Evolutionary conservation across 2,329 filamentous ascomycete species (phyloP).

Genomic region (Pseudogymnoascus sp.): DNA sequence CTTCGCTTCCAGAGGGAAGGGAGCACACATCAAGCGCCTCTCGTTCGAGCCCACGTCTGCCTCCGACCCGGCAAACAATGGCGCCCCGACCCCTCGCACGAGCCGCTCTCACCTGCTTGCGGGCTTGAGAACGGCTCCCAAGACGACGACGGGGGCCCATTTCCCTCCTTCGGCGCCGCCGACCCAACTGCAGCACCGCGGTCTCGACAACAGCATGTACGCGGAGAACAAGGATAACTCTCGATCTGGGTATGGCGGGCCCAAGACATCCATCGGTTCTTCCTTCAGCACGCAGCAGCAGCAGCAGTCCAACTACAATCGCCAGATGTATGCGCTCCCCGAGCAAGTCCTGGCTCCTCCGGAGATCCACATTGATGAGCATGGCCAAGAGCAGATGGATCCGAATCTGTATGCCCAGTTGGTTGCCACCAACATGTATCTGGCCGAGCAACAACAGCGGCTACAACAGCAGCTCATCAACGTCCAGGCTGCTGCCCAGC

Average conservation of each 20-base stretch:
- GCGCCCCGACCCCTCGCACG: conserved; percentile 75
- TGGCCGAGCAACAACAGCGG: conserved; percentile 89
- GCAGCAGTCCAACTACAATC: conserved; percentile 35
- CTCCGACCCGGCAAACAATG: conserved; percentile 57
- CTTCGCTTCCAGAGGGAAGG: conserved; percentile 74
- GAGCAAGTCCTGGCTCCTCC: conserved; percentile 85
- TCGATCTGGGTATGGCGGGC: conserved; percentile 19
- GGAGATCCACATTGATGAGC: conserved; percentile 63
- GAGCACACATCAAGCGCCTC: conserved; percentile 82
- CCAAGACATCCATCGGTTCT: conserved; percentile 24
- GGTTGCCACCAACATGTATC: conserved; percentile 81
- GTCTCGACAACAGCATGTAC: conserved; percentile 25
- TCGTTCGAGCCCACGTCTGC: conserved; percentile 67
- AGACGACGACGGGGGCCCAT: conserved; percentile 65
- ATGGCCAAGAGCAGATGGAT: conserved; percentile 68
- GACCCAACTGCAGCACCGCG: conserved; percentile 38
- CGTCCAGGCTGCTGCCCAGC: conserved; percentile 74
- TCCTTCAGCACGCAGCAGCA: conserved; percentile 17
- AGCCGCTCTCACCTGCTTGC: conserved; percentile 92
- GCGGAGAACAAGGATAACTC: conserved; percentile 22
- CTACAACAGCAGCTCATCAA: conserved; percentile 86
- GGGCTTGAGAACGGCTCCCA: conserved; percentile 86
- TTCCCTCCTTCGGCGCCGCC: conserved; percentile 60
- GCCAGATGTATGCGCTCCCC: conserved; percentile 58
- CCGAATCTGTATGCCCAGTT: conserved; percentile 81